Evolutionary conservation across 768 basidiomycete genomes (phyloP), one percentile per base, ranked within the genome.

Genomic region (Kondoa subrosea): DNA sequence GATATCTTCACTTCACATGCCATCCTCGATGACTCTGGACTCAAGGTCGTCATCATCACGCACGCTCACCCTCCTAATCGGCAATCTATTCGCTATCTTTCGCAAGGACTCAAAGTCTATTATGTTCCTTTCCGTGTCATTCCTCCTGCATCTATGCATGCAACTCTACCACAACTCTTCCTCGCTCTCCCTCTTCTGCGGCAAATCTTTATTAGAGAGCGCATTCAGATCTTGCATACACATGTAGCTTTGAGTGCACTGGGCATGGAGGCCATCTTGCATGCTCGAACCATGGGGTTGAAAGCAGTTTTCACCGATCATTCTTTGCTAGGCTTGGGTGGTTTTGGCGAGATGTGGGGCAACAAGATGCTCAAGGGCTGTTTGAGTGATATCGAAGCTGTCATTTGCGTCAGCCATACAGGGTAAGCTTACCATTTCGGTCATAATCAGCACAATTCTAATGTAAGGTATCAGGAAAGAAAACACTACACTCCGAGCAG

Each of bases 291-390:
- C 25, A 82, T 97, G 79, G 87, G 88, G 14, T 81, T 96, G 15
- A 84, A 87, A 56, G 91, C 90, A 0, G 88, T 96, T 12, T 93
- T 97, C 76, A 97, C 95, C 0, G 95, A 99, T 77, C 93, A 99
- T 73, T 91, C 88, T 73, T 77, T 99, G 30, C 97, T 97, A 72
- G 93, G 91, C 1, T 91, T 99, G 74, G 92, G 89, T 33, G 92
- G 96, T 74, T 92, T 95, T 17, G 92, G 91, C 0, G 91, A 92
- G 72, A 93, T 99, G 56, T 80, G 96, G 71, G 96, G 95, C 3
- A 99, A 99, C 80, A 99, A 99, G 76, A 82, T 99, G 34, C 80
- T 97, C 56, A 87, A 84, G 14, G 91, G 84, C 2, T 86, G 88
- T 1, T 79, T 99, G 74, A 83, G 85, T 69, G 91, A 93, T 75